phyloP scores from a whole-genome alignment of 257 asterid genomes.

The Ophiorrhiza pumila region DNA sequence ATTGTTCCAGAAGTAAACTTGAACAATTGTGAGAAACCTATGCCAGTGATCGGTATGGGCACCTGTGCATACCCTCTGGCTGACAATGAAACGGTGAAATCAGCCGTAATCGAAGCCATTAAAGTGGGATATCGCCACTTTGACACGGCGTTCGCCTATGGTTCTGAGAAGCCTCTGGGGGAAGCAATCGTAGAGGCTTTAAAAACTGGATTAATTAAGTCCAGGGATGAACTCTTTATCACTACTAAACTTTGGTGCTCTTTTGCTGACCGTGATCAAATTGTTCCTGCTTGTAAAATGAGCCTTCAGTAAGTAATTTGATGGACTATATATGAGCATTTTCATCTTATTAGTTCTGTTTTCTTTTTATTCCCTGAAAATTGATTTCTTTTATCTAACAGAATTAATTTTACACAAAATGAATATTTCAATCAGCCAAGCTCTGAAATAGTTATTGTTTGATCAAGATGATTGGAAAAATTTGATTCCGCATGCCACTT shows the following conservation, averaged over 20 bases:
- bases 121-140: slow-evolving; percentile 61
- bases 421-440: too few relatives aligned
- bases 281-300: slow-evolving; percentile 51
- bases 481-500: background rate
- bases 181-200: slow-evolving; percentile 50
- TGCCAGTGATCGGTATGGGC: slow-evolving; percentile 55
- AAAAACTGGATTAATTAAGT: slow-evolving; percentile 37
- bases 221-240: slow-evolving; percentile 58
- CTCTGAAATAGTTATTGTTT: background rate
- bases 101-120: slow-evolving; percentile 54
- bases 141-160: slow-evolving; percentile 55
- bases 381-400: too few relatives aligned
- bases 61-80: slow-evolving; percentile 36
- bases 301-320: slow-evolving; percentile 50
- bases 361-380: too few relatives aligned
- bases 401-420: too few relatives aligned
- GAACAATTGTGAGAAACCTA: slow-evolving; percentile 18
- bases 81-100: slow-evolving; percentile 27
- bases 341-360: too few relatives aligned
- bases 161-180: slow-evolving; percentile 53
- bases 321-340: too few relatives aligned
- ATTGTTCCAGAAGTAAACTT: slow-evolving; percentile 6
- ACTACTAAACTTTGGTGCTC: slow-evolving; percentile 62
- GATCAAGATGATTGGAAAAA: too few relatives aligned
- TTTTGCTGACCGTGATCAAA: slow-evolving; percentile 40